Percentiles rank a stretch among this genome's conserved stretches.
Evolutionary conservation across 1,284 basidiomycete species (phyloP).

Genomic region (Rhodotorula sp.): DNA sequence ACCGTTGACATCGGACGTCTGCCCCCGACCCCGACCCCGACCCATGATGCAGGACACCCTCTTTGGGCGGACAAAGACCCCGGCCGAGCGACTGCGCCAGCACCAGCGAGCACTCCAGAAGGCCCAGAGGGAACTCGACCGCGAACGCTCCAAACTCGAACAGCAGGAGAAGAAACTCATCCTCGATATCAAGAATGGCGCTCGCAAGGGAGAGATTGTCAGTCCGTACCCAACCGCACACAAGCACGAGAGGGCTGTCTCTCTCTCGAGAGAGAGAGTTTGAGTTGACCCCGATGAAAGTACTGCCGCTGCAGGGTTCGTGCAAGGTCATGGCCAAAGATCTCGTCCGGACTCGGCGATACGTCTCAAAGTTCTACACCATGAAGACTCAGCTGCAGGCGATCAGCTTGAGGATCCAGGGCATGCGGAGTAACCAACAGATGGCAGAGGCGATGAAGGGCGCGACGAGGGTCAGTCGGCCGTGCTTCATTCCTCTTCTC

Average conservation of each 20-base stretch:
- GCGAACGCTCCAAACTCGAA: slow-evolving; percentile 91
- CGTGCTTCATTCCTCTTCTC: no score
- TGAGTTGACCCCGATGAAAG: neutral
- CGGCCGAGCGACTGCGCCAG: slow-evolving; percentile 91
- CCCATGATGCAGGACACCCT: slow-evolving; percentile 57
- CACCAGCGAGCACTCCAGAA: slow-evolving; percentile 94
- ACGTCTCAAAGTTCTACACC: slow-evolving; percentile 97
- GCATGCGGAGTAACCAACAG: slow-evolving; percentile 92
- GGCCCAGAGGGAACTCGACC: slow-evolving; percentile 93
- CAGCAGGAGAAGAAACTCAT: slow-evolving; percentile 62
- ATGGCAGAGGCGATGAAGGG: slow-evolving; percentile 99
- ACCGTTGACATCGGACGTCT: neutral
- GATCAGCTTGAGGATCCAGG: slow-evolving; percentile 92
- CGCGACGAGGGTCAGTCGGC: slow-evolving; percentile 73
- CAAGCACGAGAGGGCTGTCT: no score
- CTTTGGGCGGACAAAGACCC: slow-evolving; percentile 89
- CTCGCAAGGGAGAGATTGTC: slow-evolving; percentile 93
- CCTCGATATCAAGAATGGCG: slow-evolving; percentile 93
- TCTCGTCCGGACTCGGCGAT: slow-evolving; percentile 88
- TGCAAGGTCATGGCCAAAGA: slow-evolving; percentile 99
- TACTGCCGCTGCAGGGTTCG: slow-evolving; percentile 64
- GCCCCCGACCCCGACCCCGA: no score
- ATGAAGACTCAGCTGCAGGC: slow-evolving; percentile 99
- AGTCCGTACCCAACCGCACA: slow-evolving; percentile 43
- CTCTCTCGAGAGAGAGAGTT: no score